These are phyloP conservation scores for Calocera cornea DNA, from an alignment of 768 basidiomycete genomes.

Conservation along the genomic window DNA sequence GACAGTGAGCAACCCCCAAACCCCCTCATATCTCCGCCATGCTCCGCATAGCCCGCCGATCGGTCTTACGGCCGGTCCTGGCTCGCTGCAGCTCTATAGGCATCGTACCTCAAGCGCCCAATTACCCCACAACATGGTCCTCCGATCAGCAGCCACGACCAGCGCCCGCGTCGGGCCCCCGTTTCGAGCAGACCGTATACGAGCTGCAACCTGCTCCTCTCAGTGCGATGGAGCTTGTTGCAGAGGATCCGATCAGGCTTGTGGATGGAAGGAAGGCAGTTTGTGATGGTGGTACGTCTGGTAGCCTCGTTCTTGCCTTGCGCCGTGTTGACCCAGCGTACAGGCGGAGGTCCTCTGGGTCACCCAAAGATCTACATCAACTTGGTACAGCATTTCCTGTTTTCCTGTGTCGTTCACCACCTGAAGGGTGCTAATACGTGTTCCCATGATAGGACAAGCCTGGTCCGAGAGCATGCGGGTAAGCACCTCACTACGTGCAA, in stretches of 20 bases:
- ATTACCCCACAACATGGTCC: slow-evolving; percentile 73
- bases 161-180: slow-evolving; percentile 44
- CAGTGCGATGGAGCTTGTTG: slow-evolving; percentile 83
- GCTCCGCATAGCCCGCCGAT: background rate
- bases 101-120: slow-evolving; percentile 58
- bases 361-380: slow-evolving; percentile 97
- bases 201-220: slow-evolving; percentile 77
- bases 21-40: background rate
- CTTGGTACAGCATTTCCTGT: slow-evolving; percentile 42
- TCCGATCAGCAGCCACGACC: slow-evolving; percentile 64
- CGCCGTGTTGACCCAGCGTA: background rate
- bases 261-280: slow-evolving; percentile 72
- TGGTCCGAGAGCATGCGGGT: slow-evolving; percentile 82
- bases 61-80: background rate
- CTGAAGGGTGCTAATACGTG: background rate
- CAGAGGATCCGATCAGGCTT: slow-evolving; percentile 69
- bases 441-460: slow-evolving; percentile 56
- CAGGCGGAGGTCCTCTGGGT: slow-evolving; percentile 87
- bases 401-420: background rate
- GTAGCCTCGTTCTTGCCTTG: background rate
- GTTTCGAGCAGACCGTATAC: slow-evolving; percentile 86
- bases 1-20: background rate
- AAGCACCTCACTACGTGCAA: slow-evolving; percentile 26
- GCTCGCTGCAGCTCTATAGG: slow-evolving; percentile 11
- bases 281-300: slow-evolving; percentile 94